phyloP scores from a whole-genome alignment of 176 grass and related monocot genomes.

The Triticum dicoccoides region DNA sequence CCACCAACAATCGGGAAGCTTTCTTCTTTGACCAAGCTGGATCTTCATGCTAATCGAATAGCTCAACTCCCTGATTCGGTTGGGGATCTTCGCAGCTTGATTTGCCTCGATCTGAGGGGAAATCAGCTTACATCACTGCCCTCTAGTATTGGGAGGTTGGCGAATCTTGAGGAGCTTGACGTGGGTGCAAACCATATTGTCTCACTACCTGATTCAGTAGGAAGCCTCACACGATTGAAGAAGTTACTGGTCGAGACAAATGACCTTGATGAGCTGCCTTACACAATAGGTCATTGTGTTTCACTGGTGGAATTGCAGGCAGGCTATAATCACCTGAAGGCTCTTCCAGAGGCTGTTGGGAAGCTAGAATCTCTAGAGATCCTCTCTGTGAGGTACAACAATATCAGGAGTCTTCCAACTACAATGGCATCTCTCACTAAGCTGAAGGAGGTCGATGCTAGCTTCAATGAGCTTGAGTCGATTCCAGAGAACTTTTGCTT shows the following conservation, averaged over 20 bases:
- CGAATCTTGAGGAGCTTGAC: constrained; percentile 91
- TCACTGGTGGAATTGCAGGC: constrained; percentile 70
- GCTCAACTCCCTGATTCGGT: constrained; percentile 63
- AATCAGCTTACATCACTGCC: constrained; percentile 79
- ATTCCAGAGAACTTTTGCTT: constrained; percentile 94
- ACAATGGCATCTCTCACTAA: constrained; percentile 94
- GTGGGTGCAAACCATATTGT: constrained; percentile 64
- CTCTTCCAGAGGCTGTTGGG: constrained; percentile 92
- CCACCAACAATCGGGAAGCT: constrained; percentile 75
- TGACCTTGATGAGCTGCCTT: constrained; percentile 82
- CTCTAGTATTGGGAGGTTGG: constrained; percentile 56
- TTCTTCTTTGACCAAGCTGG: constrained; percentile 78
- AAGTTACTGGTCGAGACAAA: constrained; percentile 84
- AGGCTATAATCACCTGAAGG: constrained; percentile 86
- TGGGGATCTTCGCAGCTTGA: constrained; percentile 69
- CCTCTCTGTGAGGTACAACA: constrained; percentile 92
- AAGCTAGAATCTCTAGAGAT: constrained; percentile 86
- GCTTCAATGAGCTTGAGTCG: constrained; percentile 93
- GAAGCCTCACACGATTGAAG: constrained; percentile 65
- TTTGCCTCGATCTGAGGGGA: constrained; percentile 69
- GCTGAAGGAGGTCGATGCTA: constrained; percentile 87
- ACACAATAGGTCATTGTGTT: constrained; percentile 85
- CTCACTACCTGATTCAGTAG: constrained; percentile 76
- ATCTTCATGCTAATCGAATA: constrained; percentile 82
- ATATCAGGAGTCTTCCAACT: constrained; percentile 81